Evolutionary conservation across 306 rosid species (phyloP).

Genomic region (Rubus idaeus): DNA sequence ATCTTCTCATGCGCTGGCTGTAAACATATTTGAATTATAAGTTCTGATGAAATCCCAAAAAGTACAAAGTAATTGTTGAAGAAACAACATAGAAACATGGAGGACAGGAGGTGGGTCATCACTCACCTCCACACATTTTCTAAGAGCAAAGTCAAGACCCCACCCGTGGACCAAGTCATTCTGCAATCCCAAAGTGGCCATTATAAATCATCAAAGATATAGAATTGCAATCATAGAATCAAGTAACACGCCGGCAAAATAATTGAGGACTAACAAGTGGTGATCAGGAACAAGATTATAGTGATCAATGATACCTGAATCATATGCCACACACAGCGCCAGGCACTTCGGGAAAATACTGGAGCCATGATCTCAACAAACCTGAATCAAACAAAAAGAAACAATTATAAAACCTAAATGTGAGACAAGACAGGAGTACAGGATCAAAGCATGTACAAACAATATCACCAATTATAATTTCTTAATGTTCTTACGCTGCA

Average conservation of each 20-base stretch:
- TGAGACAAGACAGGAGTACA: slow-evolving; percentile 11
- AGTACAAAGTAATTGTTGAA: background rate
- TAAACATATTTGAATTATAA: slow-evolving; percentile 16
- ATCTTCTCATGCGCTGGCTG: slow-evolving; percentile 99
- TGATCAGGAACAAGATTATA: slow-evolving; percentile 10
- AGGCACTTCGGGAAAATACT: slow-evolving; percentile 92
- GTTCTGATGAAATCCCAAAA: slow-evolving; percentile 2
- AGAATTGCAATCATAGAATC: background rate
- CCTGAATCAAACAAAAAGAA: slow-evolving; percentile 39
- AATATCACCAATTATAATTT: background rate
- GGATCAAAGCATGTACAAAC: slow-evolving; percentile 9
- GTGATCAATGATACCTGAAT: slow-evolving; percentile 58
- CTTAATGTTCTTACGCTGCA: slow-evolving; percentile 70
- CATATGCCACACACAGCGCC: slow-evolving; percentile 99
- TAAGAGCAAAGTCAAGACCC: slow-evolving; percentile 96
- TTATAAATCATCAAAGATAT: background rate
- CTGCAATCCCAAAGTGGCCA: slow-evolving; percentile 40
- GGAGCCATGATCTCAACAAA: slow-evolving; percentile 99
- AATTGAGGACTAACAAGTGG: slow-evolving; percentile 10
- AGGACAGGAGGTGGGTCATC: slow-evolving; percentile 17
- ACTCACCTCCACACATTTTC: slow-evolving; percentile 91
- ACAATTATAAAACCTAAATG: background rate
- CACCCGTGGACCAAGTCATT: slow-evolving; percentile 97
- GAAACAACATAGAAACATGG: slow-evolving; percentile 15
- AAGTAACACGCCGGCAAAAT: slow-evolving; percentile 9